Evolutionary conservation across 192 early-diverging fungal species (phyloP).

Genomic region (Funneliformis geosporum): DNA sequence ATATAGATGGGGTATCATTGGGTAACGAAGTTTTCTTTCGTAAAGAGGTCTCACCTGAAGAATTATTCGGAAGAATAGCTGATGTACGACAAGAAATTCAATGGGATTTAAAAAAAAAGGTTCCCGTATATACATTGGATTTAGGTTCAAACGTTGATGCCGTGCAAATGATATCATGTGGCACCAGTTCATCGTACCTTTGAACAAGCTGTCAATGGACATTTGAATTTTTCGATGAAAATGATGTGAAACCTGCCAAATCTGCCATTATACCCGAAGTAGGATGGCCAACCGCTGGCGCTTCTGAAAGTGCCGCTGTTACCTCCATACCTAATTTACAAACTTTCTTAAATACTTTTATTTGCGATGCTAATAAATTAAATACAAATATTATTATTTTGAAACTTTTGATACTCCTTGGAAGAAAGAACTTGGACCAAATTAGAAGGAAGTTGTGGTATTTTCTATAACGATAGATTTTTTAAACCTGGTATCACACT

Average conservation of each 20-base stretch:
- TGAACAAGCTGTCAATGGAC: slow-evolving; percentile 51
- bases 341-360: slow-evolving; percentile 60
- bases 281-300: slow-evolving; percentile 64
- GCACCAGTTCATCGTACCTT: slow-evolving; percentile 61
- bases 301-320: slow-evolving; percentile 48
- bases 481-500: not conserved
- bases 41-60: slow-evolving; percentile 30
- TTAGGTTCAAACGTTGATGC: slow-evolving; percentile 41
- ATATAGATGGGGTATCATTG: slow-evolving; percentile 47
- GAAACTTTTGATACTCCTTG: slow-evolving; percentile 70
- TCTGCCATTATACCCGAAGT: slow-evolving; percentile 63
- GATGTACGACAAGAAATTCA: slow-evolving; percentile 29
- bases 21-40: slow-evolving; percentile 52
- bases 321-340: slow-evolving; percentile 61
- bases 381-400: slow-evolving; percentile 67
- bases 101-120: slow-evolving; percentile 19
- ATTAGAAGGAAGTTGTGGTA: slow-evolving; percentile 26
- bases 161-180: slow-evolving; percentile 55
- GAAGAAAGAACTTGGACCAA: slow-evolving; percentile 39
- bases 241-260: slow-evolving; percentile 45
- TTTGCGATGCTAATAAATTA: slow-evolving; percentile 59
- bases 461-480: not conserved
- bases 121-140: slow-evolving; percentile 45
- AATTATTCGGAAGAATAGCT: slow-evolving; percentile 28
- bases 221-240: slow-evolving; percentile 52